These are phyloP conservation scores for Hyphopichia khmerensis DNA, from an alignment of 1,139 yeast species.

Conservation along the genomic window DNA sequence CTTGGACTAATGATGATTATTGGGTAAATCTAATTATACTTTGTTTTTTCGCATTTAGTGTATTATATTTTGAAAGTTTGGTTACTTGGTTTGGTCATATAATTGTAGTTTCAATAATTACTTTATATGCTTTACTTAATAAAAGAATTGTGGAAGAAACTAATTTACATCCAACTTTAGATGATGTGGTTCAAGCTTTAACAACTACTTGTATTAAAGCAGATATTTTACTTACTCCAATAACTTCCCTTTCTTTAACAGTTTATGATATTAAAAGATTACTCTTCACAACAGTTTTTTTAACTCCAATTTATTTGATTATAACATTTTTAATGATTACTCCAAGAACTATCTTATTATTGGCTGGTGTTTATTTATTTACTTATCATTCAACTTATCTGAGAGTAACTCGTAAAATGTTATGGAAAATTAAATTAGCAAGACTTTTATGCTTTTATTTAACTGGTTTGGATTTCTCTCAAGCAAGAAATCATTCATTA, in stretches of 20 bases:
- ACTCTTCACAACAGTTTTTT: conserved; percentile 76
- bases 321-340: conserved; percentile 64
- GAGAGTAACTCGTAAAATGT: conserved; percentile 71
- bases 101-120: conserved; percentile 63
- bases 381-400: conserved; percentile 88
- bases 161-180: conserved; percentile 73
- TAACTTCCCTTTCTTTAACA: conserved; percentile 67
- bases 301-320: conserved; percentile 80
- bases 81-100: conserved; percentile 81
- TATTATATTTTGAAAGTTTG: conserved; percentile 71
- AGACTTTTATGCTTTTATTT: conserved; percentile 73
- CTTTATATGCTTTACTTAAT: conserved; percentile 64
- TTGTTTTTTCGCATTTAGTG: conserved; percentile 54
- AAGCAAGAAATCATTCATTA: conserved; percentile 43
- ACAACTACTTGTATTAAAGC: conserved; percentile 74
- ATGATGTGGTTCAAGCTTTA: conserved; percentile 81
- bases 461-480: conserved; percentile 84
- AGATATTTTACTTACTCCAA: conserved; percentile 74
- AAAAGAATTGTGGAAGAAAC: conserved; percentile 52
- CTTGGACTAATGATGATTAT: conserved; percentile 89
- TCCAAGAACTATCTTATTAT: conserved; percentile 66
- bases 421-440: conserved; percentile 79
- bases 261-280: conserved; percentile 78
- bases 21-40: conserved; percentile 73
- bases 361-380: conserved; percentile 60